Evolutionary conservation across 257 asterid species (phyloP).

Genomic region (Solanum medicagineum): DNA sequence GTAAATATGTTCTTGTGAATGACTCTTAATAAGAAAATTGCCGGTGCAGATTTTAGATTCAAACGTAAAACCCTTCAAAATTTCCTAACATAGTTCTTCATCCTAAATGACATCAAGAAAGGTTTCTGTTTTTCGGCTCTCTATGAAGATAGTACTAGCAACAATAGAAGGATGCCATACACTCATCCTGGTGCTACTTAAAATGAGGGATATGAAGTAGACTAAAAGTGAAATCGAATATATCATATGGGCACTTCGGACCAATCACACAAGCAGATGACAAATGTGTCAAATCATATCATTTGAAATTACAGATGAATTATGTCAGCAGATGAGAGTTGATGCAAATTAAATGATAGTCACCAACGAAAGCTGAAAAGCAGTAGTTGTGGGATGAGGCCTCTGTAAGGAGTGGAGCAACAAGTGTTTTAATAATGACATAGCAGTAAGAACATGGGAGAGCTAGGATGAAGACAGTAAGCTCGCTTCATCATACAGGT

Average conservation of each 20-base stretch:
- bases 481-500: background rate
- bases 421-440: background rate
- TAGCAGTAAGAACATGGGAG: background rate
- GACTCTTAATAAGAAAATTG: background rate
- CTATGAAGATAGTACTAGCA: background rate
- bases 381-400: background rate
- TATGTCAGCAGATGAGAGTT: background rate
- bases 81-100: background rate
- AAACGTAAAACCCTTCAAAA: background rate
- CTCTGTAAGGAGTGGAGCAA: background rate
- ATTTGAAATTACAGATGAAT: background rate
- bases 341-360: background rate
- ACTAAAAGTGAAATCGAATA: background rate
- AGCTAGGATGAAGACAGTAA: background rate
- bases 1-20: background rate
- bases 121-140: background rate
- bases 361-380: background rate
- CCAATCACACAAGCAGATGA: background rate
- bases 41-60: background rate
- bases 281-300: background rate
- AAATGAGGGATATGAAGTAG: background rate
- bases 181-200: background rate
- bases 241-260: background rate
- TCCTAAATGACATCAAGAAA: background rate
- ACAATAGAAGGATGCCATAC: background rate